phyloP scores from a whole-genome alignment of 768 basidiomycete genomes.

The Cystobasidium onofrii region DNA sequence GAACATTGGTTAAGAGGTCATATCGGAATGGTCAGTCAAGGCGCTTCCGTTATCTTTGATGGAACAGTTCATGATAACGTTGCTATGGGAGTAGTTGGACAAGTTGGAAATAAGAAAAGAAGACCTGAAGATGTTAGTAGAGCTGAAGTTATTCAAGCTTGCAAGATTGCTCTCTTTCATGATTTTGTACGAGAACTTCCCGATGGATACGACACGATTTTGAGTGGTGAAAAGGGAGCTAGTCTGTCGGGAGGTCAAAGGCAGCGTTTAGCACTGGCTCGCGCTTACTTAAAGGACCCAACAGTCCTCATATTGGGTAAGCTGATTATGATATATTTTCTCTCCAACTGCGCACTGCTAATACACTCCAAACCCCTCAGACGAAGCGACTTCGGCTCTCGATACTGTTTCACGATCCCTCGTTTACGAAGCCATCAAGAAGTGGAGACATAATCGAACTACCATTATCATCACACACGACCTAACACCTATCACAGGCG shows the following conservation, averaged over 20 bases:
- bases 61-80: slow-evolving; percentile 77
- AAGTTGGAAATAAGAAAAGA: slow-evolving; percentile 42
- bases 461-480: slow-evolving; percentile 96
- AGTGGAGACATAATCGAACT: slow-evolving; percentile 67
- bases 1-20: slow-evolving; percentile 59
- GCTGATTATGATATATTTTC: no score
- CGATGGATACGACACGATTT: slow-evolving; percentile 72
- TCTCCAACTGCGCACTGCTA: no score
- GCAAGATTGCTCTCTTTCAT: slow-evolving; percentile 73
- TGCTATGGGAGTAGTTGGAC: slow-evolving; percentile 61
- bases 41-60: slow-evolving; percentile 65
- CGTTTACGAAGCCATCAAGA: slow-evolving; percentile 60
- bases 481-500: slow-evolving; percentile 63
- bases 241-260: slow-evolving; percentile 73
- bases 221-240: slow-evolving; percentile 63
- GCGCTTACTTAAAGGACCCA: slow-evolving; percentile 76
- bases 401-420: slow-evolving; percentile 78
- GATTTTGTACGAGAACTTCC: slow-evolving; percentile 79
- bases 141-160: slow-evolving; percentile 69
- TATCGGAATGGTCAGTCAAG: slow-evolving; percentile 70
- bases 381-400: slow-evolving; percentile 55
- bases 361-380: slow-evolving; percentile 42
- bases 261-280: slow-evolving; percentile 79
- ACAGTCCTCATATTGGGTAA: slow-evolving; percentile 80
- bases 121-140: slow-evolving; percentile 54